A percentile compares a stretch with the other conserved stretches of the same genome.
Evolutionary conservation across 2,329 filamentous ascomycete genomes (phyloP).

Genomic region (Aaosphaeria pasadenensis): DNA sequence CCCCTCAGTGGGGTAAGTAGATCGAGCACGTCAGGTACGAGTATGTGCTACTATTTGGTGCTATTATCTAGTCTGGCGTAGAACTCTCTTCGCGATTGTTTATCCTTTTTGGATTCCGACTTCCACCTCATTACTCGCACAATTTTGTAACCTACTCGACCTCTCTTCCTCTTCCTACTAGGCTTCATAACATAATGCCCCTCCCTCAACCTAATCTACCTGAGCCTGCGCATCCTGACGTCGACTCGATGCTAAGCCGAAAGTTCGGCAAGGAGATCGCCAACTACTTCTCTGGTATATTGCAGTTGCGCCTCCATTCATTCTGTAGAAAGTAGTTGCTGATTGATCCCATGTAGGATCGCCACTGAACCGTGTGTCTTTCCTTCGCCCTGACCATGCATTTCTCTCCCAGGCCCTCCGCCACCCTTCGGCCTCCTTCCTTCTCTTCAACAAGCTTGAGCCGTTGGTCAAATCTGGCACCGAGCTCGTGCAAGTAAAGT

Average conservation of each 20-base stretch:
- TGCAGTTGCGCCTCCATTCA: neutral
- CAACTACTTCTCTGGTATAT: conserved; percentile 71
- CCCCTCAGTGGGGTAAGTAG: conserved; percentile 3
- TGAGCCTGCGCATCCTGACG: conserved; percentile 55
- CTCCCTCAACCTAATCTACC: conserved; percentile 49
- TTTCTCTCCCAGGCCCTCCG: conserved; percentile 68
- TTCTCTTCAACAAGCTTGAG: conserved; percentile 75
- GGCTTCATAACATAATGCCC: conserved; percentile 21
- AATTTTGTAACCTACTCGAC: neutral
- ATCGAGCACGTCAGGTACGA: conserved; percentile 2
- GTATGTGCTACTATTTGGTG: neutral
- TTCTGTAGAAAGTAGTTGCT: no score
- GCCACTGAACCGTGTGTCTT: conserved; percentile 75
- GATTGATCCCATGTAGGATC: conserved; percentile 52
- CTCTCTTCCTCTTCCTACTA: neutral
- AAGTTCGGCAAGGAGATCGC: conserved; percentile 77
- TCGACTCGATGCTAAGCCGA: conserved; percentile 68
- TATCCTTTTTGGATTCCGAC: neutral
- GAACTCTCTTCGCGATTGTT: neutral
- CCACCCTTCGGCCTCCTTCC: conserved; percentile 65
- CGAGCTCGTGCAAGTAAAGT: conserved; percentile 66
- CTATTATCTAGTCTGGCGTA: no score
- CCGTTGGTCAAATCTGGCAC: conserved; percentile 64
- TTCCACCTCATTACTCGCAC: neutral
- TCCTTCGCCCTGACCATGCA: conserved; percentile 66